These are phyloP conservation scores for Colletotrichum paranaense DNA, from an alignment of 2,329 filamentous ascomycete genomes.

Conservation along the genomic window DNA sequence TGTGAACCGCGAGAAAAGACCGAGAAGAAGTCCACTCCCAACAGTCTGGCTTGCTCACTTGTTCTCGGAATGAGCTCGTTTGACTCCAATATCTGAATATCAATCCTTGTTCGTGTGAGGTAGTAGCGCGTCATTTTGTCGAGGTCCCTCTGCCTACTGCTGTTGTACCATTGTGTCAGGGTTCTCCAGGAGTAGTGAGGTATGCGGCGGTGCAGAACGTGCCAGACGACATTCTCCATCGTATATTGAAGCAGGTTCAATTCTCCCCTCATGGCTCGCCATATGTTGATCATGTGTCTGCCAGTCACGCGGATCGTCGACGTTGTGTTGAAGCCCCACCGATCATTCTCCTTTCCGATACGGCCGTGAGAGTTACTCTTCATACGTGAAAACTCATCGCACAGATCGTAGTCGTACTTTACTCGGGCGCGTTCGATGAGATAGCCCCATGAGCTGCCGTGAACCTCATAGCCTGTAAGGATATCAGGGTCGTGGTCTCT, in stretches of 20 bases:
- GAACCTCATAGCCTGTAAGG: slow-evolving; percentile 93
- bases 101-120: slow-evolving; percentile 77
- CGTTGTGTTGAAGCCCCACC: slow-evolving; percentile 94
- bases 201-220: slow-evolving; percentile 86
- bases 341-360: slow-evolving; percentile 87
- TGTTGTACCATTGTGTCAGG: slow-evolving; percentile 85
- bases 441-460: slow-evolving; percentile 95
- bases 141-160: slow-evolving; percentile 74
- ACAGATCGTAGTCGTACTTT: slow-evolving; percentile 91
- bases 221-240: slow-evolving; percentile 95
- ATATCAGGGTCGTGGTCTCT: slow-evolving; percentile 89
- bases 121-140: slow-evolving; percentile 84
- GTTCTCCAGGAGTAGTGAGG: slow-evolving; percentile 87
- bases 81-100: slow-evolving; percentile 90
- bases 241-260: slow-evolving; percentile 93
- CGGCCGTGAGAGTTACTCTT: slow-evolving; percentile 84
- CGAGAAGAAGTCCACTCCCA: slow-evolving; percentile 96
- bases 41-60: slow-evolving; percentile 90
- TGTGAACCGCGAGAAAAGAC: slow-evolving; percentile 96
- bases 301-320: slow-evolving; percentile 94
- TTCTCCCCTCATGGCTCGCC: slow-evolving; percentile 95
- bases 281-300: slow-evolving; percentile 95
- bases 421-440: slow-evolving; percentile 87
- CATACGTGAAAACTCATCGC: slow-evolving; percentile 91
- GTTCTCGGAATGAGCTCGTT: slow-evolving; percentile 91